These are phyloP conservation scores for Filobasidium uniguttulatum DNA, from an alignment of 1,284 basidiomycete genomes.

Conservation along the genomic window DNA sequence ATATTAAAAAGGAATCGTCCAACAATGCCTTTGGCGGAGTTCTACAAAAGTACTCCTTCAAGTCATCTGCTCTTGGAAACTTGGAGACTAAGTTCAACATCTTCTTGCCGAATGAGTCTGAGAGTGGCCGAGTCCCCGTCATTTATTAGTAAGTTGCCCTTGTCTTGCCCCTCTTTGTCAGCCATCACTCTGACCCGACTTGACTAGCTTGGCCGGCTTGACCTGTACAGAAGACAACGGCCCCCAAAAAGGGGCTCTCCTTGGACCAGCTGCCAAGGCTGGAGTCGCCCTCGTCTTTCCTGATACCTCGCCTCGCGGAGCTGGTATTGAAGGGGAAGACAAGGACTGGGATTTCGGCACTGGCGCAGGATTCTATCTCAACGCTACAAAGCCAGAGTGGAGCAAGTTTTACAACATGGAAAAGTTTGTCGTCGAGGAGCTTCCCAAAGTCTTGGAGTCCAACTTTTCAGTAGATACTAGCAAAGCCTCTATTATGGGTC, in stretches of 20 bases:
- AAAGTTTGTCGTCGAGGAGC: slow-evolving; percentile 63
- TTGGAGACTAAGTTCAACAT: slow-evolving; percentile 76
- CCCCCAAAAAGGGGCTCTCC: slow-evolving; percentile 75
- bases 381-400: slow-evolving; percentile 69
- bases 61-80: slow-evolving; percentile 61
- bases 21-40: slow-evolving; percentile 68
- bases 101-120: slow-evolving; percentile 52
- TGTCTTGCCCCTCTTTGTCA: neutral
- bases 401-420: slow-evolving; percentile 83
- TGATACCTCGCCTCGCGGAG: slow-evolving; percentile 88
- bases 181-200: no score
- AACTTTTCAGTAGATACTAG: slow-evolving; percentile 44
- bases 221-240: slow-evolving; percentile 96
- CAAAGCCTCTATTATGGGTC: slow-evolving; percentile 59
- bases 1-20: slow-evolving; percentile 48
- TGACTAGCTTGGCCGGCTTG: slow-evolving; percentile 57
- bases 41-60: slow-evolving; percentile 76
- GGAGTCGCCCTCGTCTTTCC: slow-evolving; percentile 88
- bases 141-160: slow-evolving; percentile 48
- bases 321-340: slow-evolving; percentile 75
- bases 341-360: slow-evolving; percentile 87
- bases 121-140: slow-evolving; percentile 52
- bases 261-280: slow-evolving; percentile 62
- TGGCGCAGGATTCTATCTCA: slow-evolving; percentile 83
- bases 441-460: slow-evolving; percentile 61